phyloP scores from a whole-genome alignment of 352 stramenopile species.

The Pilasporangium apinafurcum region DNA sequence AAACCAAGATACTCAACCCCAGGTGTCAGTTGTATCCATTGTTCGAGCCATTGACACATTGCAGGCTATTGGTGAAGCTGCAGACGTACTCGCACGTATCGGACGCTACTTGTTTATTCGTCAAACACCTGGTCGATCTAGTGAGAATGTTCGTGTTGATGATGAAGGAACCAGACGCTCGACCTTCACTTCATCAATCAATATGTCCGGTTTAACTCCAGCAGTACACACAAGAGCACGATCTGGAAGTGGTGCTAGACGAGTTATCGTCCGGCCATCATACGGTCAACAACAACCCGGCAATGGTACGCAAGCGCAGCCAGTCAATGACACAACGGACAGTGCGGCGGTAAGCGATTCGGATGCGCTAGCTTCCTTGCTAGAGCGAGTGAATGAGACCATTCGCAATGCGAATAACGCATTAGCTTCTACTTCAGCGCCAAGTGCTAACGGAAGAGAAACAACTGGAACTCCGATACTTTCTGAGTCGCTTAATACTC shows the following conservation, averaged over 20 bases:
- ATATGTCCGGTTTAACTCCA: not conserved
- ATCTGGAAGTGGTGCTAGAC: not conserved
- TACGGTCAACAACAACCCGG: too few species aligned
- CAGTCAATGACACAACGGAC: conserved; percentile 5
- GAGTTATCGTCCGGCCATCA: too few species aligned
- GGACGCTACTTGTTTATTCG: conserved; percentile 45
- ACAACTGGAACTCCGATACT: too few species aligned
- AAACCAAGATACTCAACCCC: not conserved
- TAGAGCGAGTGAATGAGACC: conserved; percentile 16
- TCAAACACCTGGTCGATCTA: conserved; percentile 11
- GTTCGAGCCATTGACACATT: conserved; percentile 46
- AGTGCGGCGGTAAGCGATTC: not conserved
- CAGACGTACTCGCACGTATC: conserved; percentile 38
- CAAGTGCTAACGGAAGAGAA: not conserved
- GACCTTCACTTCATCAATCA: not conserved
- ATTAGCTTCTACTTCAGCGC: not conserved
- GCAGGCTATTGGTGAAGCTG: conserved; percentile 45
- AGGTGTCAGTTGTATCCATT: conserved; percentile 9
- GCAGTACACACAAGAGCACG: not conserved
- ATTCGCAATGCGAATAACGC: conserved; percentile 6
- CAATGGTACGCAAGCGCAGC: too few species aligned
- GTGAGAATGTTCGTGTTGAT: not conserved
- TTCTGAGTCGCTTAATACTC: not conserved
- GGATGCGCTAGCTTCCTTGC: conserved; percentile 9
- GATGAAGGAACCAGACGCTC: not conserved